Evolutionary conservation across 78 protist species (phyloP), one percentile per base, ranked within the genome.

Genomic region (Monocercomonoides exilis): DNA sequence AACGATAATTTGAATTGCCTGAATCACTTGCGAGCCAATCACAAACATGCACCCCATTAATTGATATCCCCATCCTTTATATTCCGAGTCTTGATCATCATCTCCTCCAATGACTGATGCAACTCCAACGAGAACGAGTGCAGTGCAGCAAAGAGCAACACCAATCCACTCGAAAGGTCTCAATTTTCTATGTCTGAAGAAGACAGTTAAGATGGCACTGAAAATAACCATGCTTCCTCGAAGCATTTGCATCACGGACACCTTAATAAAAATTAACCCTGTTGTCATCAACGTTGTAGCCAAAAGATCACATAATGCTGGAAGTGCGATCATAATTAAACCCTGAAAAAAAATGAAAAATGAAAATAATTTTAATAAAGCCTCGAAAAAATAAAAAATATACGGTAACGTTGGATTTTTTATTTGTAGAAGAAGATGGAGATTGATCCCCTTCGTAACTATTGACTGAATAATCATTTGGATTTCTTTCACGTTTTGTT

Each of bases 211-310:
- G 85, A 89, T 41, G 1, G 91, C 91, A 6, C 89, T 45, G 84
- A 89, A 89, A 33, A 85, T 43, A n/a, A 85, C 54, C 88, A 89
- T 89, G 33, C 85, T n/a, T 6, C 88, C 91, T 36, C 91, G 46
- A 43, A 89, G 77, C 81, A 85, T 45, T 38, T 89, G 91, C 91
- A 79, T 81, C 38, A 82, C 44, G 2, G 87, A 82, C 42, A 88
- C 90, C 33, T 5, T 11, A 44, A 88, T 85, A 35, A 38, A 54
- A 35, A 89, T 44, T n/a, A 89, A 77, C 1, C 85, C 89, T n/a
- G 85, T 42, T 35, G 54, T 85, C 91, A 89, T 89, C 32, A 89
- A 33, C 1, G 87, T 86, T 1, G 91, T 89, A 1, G 91, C 91
- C 1, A 84, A 2, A 11, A 89, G 45, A 77, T 89, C 91, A 41